A percentile compares a stretch with the other conserved stretches of the same genome.
Conservation (phyloP, 225 moss, liverwort and hornwort genomes). For the Ulota crispa region DNA sequence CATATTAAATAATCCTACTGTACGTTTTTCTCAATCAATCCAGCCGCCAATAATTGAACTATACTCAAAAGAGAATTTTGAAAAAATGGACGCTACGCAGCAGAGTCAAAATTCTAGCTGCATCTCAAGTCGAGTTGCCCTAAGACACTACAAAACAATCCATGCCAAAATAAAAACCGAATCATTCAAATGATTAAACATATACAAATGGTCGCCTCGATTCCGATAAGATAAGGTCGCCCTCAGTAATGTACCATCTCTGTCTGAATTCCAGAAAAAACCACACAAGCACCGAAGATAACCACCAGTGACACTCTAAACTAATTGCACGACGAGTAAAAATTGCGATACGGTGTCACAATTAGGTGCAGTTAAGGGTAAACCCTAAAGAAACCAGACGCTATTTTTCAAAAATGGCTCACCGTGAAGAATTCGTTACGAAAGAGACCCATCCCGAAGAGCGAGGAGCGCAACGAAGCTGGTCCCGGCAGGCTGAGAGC, state of each 20-base stretch:
- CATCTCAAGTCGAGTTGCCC: not conserved
- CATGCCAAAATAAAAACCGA: not conserved
- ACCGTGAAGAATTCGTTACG: constrained; percentile 42
- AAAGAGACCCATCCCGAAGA: constrained; percentile 27
- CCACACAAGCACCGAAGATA: too few species aligned
- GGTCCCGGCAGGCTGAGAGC: not conserved
- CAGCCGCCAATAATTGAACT: not conserved
- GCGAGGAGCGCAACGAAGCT: constrained; percentile 23
- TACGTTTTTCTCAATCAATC: not conserved
- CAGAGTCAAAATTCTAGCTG: not conserved
- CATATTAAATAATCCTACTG: not conserved
- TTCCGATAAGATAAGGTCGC: not conserved
- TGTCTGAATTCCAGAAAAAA: constrained; percentile 16
- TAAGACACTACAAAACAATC: not conserved
- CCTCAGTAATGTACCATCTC: constrained; percentile 1
- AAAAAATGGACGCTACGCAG: not conserved
- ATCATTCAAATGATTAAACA: not conserved
- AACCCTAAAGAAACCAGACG: not conserved
- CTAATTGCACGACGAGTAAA: not conserved
- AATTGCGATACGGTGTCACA: not conserved
- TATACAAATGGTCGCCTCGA: not conserved
- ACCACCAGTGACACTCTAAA: not conserved
- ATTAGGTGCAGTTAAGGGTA: not conserved
- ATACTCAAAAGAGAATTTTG: not conserved
- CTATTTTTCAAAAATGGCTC: not conserved